Percentiles rank a stretch among this genome's conserved stretches.
Evolutionary conservation across 2,329 filamentous ascomycete species (phyloP).

Genomic region (Paracamarosporium sp.): DNA sequence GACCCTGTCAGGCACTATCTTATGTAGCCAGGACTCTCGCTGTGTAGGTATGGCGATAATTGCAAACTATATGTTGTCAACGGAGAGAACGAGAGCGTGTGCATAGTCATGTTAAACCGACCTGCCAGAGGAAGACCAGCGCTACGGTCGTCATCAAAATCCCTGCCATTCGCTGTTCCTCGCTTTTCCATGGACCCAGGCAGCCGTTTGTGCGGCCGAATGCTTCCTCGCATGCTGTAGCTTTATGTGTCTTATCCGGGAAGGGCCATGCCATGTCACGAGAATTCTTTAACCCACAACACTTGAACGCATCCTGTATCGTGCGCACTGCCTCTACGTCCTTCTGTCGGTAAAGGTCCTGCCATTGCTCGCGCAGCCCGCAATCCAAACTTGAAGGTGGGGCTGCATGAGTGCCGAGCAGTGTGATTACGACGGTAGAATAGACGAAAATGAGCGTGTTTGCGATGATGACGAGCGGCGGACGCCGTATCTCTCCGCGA

Average conservation of each 20-base stretch:
- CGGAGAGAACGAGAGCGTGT: background rate
- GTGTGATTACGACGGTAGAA: conserved; percentile 52
- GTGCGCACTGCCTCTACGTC: conserved; percentile 59
- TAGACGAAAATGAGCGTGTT: conserved; percentile 50
- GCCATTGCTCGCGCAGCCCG: conserved; percentile 64
- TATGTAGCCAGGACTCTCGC: conserved; percentile 40
- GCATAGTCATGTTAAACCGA: conserved; percentile 12
- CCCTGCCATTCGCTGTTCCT: conserved; percentile 61
- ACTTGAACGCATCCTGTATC: conserved; percentile 71
- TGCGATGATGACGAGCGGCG: conserved; percentile 47
- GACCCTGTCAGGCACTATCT: conserved; percentile 36
- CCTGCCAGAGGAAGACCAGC: conserved; percentile 45
- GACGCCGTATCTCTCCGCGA: conserved; percentile 42
- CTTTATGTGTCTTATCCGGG: conserved; percentile 40
- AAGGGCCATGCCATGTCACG: conserved; percentile 71
- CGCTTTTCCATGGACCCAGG: conserved; percentile 61
- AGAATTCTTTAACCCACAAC: conserved; percentile 68
- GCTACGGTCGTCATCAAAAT: conserved; percentile 60
- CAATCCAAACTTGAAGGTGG: conserved; percentile 56
- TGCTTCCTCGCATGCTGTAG: conserved; percentile 53
- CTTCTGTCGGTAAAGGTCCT: conserved; percentile 58
- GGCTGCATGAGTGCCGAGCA: conserved; percentile 52
- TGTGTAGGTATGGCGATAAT: conserved; percentile 40
- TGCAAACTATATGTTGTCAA: conserved; percentile 23
- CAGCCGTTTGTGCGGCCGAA: conserved; percentile 60